Evolutionary conservation across 192 early-diverging fungal genomes (phyloP).

Genomic region (Powellomyces hirtus): DNA sequence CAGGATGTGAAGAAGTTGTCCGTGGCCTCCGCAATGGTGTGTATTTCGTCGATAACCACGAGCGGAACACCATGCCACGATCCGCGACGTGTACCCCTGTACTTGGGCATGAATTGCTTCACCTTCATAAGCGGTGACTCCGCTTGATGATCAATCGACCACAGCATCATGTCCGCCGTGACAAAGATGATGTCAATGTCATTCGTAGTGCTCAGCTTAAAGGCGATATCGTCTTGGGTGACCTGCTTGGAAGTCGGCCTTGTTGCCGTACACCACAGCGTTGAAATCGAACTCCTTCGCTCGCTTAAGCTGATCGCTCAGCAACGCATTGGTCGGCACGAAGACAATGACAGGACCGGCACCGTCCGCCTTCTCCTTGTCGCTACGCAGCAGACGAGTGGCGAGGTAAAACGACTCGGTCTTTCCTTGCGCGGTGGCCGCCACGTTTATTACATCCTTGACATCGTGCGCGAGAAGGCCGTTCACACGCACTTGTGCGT

Average conservation of each 20-base stretch:
- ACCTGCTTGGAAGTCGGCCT: background rate
- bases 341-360: constrained; percentile 11
- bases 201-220: background rate
- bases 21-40: background rate
- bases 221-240: background rate
- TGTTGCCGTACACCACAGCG: constrained; percentile 10
- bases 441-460: constrained; percentile 8
- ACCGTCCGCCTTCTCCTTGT: background rate
- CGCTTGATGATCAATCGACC: background rate
- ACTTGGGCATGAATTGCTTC: background rate
- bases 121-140: background rate
- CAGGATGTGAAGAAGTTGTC: background rate
- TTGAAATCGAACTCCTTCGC: background rate
- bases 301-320: constrained; percentile 4
- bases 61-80: background rate
- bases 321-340: constrained; percentile 1
- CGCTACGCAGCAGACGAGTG: constrained; percentile 7
- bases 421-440: constrained; percentile 11
- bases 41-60: background rate
- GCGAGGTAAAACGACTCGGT: constrained; percentile 11
- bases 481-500: constrained; percentile 13
- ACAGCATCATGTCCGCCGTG: background rate
- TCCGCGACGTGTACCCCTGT: background rate
- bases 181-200: background rate
- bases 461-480: background rate